Conservation (phyloP, 805 yeast species). For the Cyberlindnera galapagoensis region DNA sequence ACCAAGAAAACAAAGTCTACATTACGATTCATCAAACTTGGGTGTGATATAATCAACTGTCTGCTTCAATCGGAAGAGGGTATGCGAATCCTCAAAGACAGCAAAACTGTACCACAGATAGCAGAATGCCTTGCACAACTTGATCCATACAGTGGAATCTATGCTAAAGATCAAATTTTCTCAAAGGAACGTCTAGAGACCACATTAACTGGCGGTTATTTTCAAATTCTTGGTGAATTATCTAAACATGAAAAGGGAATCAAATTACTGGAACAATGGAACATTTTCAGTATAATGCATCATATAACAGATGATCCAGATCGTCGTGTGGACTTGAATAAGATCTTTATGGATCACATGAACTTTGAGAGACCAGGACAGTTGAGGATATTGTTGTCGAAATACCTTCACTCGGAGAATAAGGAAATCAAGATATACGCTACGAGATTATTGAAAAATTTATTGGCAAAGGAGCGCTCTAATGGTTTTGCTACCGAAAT, state of each 20-base stretch:
- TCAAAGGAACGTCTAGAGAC: slow-evolving; percentile 50
- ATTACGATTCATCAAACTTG: slow-evolving; percentile 58
- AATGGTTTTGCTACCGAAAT: slow-evolving; percentile 35
- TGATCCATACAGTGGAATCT: slow-evolving; percentile 72
- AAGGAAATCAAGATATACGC: slow-evolving; percentile 47
- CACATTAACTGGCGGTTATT: slow-evolving; percentile 71
- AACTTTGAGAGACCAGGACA: slow-evolving; percentile 59
- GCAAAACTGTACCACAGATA: slow-evolving; percentile 79
- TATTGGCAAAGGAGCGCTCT: slow-evolving; percentile 36
- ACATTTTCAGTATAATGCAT: slow-evolving; percentile 73
- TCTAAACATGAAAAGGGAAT: slow-evolving; percentile 58
- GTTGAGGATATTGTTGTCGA: slow-evolving; percentile 56
- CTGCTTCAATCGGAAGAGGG: slow-evolving; percentile 63
- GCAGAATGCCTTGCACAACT: slow-evolving; percentile 85
- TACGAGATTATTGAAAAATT: slow-evolving; percentile 42
- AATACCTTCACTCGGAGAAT: slow-evolving; percentile 54
- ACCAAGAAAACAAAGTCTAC: slow-evolving; percentile 44
- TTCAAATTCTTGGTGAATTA: slow-evolving; percentile 70
- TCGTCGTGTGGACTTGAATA: slow-evolving; percentile 49
- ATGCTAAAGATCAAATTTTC: slow-evolving; percentile 69
- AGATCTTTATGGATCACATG: slow-evolving; percentile 52
- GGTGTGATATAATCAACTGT: slow-evolving; percentile 66
- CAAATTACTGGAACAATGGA: slow-evolving; percentile 70
- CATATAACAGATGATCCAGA: slow-evolving; percentile 55
- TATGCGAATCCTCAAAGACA: slow-evolving; percentile 54